These are phyloP conservation scores for Penstemon newberryi DNA, from an alignment of 257 asterid species.

Conservation along the genomic window DNA sequence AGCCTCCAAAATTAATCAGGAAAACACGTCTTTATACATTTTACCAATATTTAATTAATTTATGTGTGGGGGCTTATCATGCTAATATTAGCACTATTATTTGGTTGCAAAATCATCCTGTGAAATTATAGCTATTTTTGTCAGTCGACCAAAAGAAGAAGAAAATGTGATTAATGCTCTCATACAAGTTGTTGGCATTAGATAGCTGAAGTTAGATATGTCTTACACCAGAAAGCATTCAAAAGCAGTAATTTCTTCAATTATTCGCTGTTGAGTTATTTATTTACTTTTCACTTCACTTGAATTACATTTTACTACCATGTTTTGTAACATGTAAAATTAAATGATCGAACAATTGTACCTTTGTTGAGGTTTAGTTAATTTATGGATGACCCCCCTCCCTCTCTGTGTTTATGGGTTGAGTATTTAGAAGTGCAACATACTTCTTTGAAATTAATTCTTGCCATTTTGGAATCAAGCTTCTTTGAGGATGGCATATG, in stretches of 20 bases:
- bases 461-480: conserved; percentile 9
- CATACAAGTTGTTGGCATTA: neutral
- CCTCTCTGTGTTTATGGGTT: neutral
- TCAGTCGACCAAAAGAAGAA: neutral
- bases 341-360: no score
- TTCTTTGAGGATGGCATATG: conserved; percentile 4
- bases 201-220: neutral
- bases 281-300: neutral
- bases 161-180: neutral
- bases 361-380: no score
- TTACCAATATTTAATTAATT: no score
- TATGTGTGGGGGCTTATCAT: no score
- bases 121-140: neutral
- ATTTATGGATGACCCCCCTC: neutral
- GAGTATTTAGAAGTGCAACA: conserved; percentile 1
- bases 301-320: neutral
- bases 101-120: no score
- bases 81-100: no score
- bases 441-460: neutral
- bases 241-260: neutral
- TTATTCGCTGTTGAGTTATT: neutral
- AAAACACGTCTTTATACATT: no score
- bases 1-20: no score
- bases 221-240: neutral
- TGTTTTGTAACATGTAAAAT: neutral